Base-by-base conservation (phyloP, 345 rosid species). In the Populus tremula region DNA sequence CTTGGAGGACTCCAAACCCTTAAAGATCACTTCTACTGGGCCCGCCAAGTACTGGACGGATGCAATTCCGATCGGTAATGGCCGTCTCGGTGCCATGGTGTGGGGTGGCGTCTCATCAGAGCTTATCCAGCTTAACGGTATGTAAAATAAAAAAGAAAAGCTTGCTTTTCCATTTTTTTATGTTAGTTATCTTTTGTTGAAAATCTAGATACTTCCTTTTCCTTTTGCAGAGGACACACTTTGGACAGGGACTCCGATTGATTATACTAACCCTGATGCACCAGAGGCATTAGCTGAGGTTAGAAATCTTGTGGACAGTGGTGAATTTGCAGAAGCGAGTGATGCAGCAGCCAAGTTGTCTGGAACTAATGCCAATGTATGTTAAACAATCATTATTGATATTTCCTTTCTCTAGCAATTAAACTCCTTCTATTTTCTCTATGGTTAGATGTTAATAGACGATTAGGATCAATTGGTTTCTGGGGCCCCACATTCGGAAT, bases 31-130 rank as follows among this genome's bases (percentile, higher is more conserved):
- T 33, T 76, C 53, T 41, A 35, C 3, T 17, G 47, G 63, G 43
- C 78, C 78, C 2, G 65, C 78, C 23, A 76, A 47, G 41, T 23
- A 67, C 64, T 76, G 71, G 78, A 76, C 63, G 31, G 78, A 76
- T 36, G 72, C 72, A 6, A 50, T 76, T 49, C 78, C 78, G 47
- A 76, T 76, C 18, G 78, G 78, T 12, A 76, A 67, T 25, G 78
- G 78, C 47, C 71, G 78, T 33, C 78, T 76, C 39, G 78, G 78
- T 20, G 78, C 78, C 47, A 49, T 67, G 59, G 78, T 76, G 36
- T 76, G 64, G 71, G 78, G 78, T 45, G 78, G 78, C 21, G 72
- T 76, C 20, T 6, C 23, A 25, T 27, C 69, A 12, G 78, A 76
- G 36, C 68, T 62, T 23, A 49, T 76, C 49, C 78, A 67, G 47